Percentiles rank a stretch among this genome's conserved stretches.
phyloP scores from a whole-genome alignment of 2,329 filamentous ascomycete genomes.

The Orbilia javanica region DNA sequence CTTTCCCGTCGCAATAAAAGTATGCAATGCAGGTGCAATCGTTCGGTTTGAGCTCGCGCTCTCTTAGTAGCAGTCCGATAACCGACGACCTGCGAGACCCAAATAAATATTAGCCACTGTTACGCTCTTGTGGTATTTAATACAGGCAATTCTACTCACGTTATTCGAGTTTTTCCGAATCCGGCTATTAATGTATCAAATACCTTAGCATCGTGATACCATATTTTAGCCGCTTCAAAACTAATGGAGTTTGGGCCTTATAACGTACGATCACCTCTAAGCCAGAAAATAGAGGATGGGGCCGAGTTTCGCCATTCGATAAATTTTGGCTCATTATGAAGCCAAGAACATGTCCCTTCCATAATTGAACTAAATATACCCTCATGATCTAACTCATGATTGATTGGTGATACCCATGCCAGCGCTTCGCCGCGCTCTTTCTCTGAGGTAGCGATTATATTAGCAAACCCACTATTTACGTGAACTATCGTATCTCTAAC shows the following conservation, averaged over 20 bases:
- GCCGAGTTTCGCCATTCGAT: constrained; percentile 58
- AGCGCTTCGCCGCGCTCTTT: constrained; percentile 59
- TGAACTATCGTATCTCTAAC: too few relatives aligned
- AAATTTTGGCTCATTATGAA: constrained; percentile 57
- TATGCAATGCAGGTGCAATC: constrained; percentile 63
- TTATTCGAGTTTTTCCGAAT: constrained; percentile 63
- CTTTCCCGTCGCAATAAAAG: constrained; percentile 65
- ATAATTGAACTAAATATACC: constrained; percentile 50
- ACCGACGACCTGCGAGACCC: constrained; percentile 20
- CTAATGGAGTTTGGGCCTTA: too few relatives aligned
- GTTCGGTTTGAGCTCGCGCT: neutral
- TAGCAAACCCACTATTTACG: too few relatives aligned
- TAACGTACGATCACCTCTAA: constrained; percentile 61
- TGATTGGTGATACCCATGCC: constrained; percentile 61
- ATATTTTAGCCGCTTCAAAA: too few relatives aligned
- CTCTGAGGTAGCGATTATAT: too few relatives aligned
- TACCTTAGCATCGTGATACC: constrained; percentile 54
- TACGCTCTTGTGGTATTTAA: too few relatives aligned
- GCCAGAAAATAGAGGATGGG: constrained; percentile 60
- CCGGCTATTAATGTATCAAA: constrained; percentile 61
- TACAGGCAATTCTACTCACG: constrained; percentile 61
- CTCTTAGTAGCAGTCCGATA: constrained; percentile 44
- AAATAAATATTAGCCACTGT: too few relatives aligned
- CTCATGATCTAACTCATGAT: constrained; percentile 59
- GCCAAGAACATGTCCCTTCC: constrained; percentile 59